Evolutionary conservation across 2,329 filamentous ascomycete species (phyloP).

Genomic region (Penicillium concentricum): DNA sequence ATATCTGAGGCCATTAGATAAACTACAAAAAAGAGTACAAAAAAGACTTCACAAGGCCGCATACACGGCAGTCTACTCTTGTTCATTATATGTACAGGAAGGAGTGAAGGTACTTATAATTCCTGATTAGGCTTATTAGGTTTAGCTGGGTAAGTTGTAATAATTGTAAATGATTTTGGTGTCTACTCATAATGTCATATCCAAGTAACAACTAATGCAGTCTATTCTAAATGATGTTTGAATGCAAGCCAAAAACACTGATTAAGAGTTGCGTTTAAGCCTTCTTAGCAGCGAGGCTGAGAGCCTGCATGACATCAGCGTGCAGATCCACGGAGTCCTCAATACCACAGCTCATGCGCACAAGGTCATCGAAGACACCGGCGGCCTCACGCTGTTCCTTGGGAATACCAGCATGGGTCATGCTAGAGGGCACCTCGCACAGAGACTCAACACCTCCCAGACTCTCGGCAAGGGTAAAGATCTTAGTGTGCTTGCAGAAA

Average conservation of each 20-base stretch:
- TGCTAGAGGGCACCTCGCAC: constrained; percentile 86
- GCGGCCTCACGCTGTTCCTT: constrained; percentile 85
- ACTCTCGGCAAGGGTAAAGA: constrained; percentile 92
- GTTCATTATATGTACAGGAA: too few relatives aligned
- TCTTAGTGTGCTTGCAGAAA: constrained; percentile 84
- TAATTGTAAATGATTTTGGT: not conserved
- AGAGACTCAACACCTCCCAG: constrained; percentile 90
- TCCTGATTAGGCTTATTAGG: too few relatives aligned
- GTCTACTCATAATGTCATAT: constrained; percentile 9
- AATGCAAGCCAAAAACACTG: constrained; percentile 2
- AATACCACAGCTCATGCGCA: constrained; percentile 89
- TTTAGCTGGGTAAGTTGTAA: not conserved
- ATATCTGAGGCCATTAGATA: too few relatives aligned
- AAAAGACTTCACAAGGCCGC: too few relatives aligned
- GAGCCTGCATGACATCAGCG: constrained; percentile 75
- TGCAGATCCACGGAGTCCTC: constrained; percentile 86
- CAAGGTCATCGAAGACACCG: constrained; percentile 91
- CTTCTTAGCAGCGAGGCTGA: constrained; percentile 67
- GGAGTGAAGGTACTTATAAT: too few relatives aligned
- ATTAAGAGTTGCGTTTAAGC: constrained; percentile 38
- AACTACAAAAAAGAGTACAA: too few relatives aligned
- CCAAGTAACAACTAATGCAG: not conserved
- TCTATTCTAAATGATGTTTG: constrained; percentile 3
- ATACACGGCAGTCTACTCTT: too few relatives aligned
- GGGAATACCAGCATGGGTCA: constrained; percentile 97